Conservation (phyloP, 495 filamentous ascomycete species). For the Neurospora sp. region DNA sequence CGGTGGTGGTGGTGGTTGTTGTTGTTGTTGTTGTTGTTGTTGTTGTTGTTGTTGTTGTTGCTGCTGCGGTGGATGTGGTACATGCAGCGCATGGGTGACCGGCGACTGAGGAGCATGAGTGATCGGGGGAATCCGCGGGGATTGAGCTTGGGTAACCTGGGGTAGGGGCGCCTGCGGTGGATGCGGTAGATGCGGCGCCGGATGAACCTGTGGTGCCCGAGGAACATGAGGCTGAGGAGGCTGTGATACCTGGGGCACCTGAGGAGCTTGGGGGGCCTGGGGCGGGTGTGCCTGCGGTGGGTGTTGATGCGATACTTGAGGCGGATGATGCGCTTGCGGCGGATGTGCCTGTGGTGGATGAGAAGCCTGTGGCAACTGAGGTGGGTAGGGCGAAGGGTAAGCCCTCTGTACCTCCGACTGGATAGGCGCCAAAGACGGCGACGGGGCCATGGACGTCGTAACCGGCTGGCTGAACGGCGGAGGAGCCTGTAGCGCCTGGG, state of each 20-base stretch:
- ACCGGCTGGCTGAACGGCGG: conserved; percentile 18
- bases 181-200: background rate
- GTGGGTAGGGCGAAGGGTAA: conserved; percentile 29
- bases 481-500: conserved; percentile 12
- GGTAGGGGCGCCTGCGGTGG: conserved; percentile 10
- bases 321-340: conserved; percentile 10
- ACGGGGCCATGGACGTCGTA: background rate
- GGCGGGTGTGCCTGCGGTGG: conserved; percentile 17
- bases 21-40: background rate
- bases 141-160: background rate
- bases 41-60: too few species aligned
- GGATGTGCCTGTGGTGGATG: conserved; percentile 22
- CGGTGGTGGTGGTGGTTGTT: background rate
- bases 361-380: background rate
- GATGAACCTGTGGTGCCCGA: background rate
- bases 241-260: conserved; percentile 9
- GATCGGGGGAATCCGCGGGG: background rate
- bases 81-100: background rate
- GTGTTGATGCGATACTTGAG: conserved; percentile 4
- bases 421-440: background rate
- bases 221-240: background rate
- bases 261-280: conserved; percentile 11
- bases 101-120: background rate
- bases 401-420: conserved; percentile 16
- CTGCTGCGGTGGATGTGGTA: background rate